Base-by-base conservation (phyloP, 805 yeast genomes). In the Kluyveromyces siamensis region DNA sequence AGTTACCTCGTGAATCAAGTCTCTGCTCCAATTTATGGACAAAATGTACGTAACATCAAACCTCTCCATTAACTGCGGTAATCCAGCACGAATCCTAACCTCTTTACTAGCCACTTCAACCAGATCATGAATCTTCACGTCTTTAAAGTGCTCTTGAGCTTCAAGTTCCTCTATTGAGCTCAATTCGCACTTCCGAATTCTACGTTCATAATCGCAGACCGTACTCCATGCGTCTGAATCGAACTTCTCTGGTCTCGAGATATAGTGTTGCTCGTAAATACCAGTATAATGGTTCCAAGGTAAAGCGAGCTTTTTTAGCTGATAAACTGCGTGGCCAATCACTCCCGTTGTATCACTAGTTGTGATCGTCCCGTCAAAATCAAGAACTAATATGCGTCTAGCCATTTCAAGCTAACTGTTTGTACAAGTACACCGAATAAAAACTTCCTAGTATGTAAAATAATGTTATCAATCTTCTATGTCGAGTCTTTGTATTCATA, bases 311-410 rank as follows among this genome's bases (percentile, higher is more conserved):
- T 18, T 25, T 3, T 57, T 55, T 17, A 51, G 21, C 8, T 36
- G 27, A 40, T 60, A 62, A 4, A 64, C 63, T 21, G 63, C 37
- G 13, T 52, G 45, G 2, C 62, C 65, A 6, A 65, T 21, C 6
- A 55, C 35, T 19, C 48, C 36, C 8, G 62, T 63, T 2, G 68
- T 65, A 47, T 65, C 68, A 10, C 49, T 47, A 6, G 42, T 44
- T 2, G 69, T 63, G 6, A 65, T 56, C 1, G 69, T 65, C 44
- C 63, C 68, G 50, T 65, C 69, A 47, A 63, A 65, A 48, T 65
- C 69, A 9, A 60, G 48, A 14, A 63, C 54, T 10, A 64, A 43
- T 17, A 59, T 44, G 27, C 54, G 45, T 21, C 44, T 54, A 52
- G 55, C 45, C 45, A 44, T 43, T 6, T n/a, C 25, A 11, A 11